A percentile compares a stretch with the other conserved stretches of the same genome.
phyloP scores from a whole-genome alignment of 1,284 basidiomycete species.

The Trametes polyzona region DNA sequence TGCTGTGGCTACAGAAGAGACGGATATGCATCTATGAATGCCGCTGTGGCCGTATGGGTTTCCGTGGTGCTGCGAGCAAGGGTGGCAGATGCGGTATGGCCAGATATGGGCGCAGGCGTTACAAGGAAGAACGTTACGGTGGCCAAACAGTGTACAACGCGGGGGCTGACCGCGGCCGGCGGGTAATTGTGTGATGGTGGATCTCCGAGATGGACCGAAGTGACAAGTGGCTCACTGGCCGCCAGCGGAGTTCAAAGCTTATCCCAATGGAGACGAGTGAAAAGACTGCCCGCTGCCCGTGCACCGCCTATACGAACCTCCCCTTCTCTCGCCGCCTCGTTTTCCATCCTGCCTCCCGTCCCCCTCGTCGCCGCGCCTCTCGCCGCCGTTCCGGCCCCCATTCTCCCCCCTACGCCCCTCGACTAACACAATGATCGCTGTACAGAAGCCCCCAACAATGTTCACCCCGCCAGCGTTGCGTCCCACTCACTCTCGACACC shows the following conservation, averaged over 20 bases:
- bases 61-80: no score
- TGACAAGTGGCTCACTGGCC: slow-evolving; percentile 10
- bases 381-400: slow-evolving; percentile 32
- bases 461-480: slow-evolving; percentile 41
- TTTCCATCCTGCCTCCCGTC: slow-evolving; percentile 28
- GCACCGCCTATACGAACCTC: slow-evolving; percentile 29
- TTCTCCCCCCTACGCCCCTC: slow-evolving; percentile 31
- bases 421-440: slow-evolving; percentile 59
- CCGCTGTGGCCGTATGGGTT: no score
- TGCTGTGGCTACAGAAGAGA: no score
- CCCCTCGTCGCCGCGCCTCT: slow-evolving; percentile 32
- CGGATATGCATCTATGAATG: no score
- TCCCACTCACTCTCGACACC: slow-evolving; percentile 47
- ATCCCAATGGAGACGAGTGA: slow-evolving; percentile 22
- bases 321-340: slow-evolving; percentile 33
- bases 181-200: slow-evolving; percentile 5
- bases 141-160: slow-evolving; percentile 11
- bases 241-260: slow-evolving; percentile 25
- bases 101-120: background rate
- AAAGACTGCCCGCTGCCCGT: slow-evolving; percentile 22
- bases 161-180: background rate
- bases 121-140: slow-evolving; percentile 6
- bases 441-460: slow-evolving; percentile 56
- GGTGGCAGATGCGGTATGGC: background rate
- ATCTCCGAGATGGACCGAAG: slow-evolving; percentile 26